Base-by-base conservation (phyloP, 2,329 filamentous ascomycete genomes). In the Sporothrix luriei region DNA sequence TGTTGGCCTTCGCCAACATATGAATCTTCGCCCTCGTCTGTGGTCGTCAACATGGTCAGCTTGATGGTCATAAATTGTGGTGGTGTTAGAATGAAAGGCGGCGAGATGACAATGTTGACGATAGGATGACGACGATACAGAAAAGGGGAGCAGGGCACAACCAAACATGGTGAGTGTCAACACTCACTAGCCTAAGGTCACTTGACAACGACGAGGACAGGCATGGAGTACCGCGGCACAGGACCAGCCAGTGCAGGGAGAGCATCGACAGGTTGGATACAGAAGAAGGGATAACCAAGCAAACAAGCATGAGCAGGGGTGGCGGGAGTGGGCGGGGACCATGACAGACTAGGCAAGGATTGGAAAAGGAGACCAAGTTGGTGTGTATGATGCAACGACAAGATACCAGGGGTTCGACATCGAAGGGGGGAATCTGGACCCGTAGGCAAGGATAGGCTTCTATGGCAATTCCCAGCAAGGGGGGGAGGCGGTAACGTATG, bases 1-100 rank as follows among this genome's bases (percentile, higher is more conserved):
- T 73, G 71, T 46, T 73, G 72, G 51, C 68, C 38, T 9, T 71
- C 68, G 59, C 70, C 70, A 7, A 46, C 69, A 51, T 66, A 72
- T 1, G 71, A 73, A 49, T 71, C 68, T 6, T 69, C 62, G 19
- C 51, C 70, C 26, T 70, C 71, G 33, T 49, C 72, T 73, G 29
- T 51, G 26, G 59, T 54, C 46, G 51, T 54, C 46, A 38, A 46
- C 21, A 61, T 49, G 33, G 61, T 64, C 14, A 69, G 68, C 40
- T 49, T 62, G 16, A 4, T 38, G 40, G 19, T 52, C n/a, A 10
- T 21, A 24, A 51, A 38, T 5, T 11, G 29, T 19, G 21, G 61
- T 29, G 29, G 43, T 26, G 38, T 9, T 19, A 4, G 14, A 24
- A 46, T 29, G 10, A 38, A 38, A 14, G 14, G 40, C 40, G 40